These are phyloP conservation scores for Elaeis oleifera DNA, from an alignment of 202 grass and related monocot species.

Conservation along the genomic window DNA sequence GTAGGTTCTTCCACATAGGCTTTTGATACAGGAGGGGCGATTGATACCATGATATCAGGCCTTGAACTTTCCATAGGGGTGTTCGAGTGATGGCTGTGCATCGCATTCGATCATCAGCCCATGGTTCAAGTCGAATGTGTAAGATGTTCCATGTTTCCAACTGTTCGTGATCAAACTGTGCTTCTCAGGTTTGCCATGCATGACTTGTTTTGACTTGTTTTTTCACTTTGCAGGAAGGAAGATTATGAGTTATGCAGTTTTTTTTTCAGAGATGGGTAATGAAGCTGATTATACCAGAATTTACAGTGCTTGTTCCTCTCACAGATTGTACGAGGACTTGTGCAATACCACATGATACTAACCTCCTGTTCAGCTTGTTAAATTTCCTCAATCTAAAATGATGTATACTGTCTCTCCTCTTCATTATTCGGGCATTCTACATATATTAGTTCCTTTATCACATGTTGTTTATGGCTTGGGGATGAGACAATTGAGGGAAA, in stretches of 20 bases:
- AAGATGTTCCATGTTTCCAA: not conserved
- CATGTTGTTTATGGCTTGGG: slow-evolving; percentile 3
- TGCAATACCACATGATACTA: not conserved
- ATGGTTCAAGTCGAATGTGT: not conserved
- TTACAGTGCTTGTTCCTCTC: slow-evolving; percentile 24
- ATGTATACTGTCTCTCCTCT: slow-evolving; percentile 7
- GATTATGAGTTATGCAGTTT: slow-evolving; percentile 64
- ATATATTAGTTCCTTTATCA: not conserved
- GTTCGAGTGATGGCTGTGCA: not conserved
- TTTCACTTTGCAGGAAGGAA: slow-evolving; percentile 42
- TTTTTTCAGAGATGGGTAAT: slow-evolving; percentile 39
- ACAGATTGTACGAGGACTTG: not conserved
- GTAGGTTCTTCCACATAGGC: not conserved
- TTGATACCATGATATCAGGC: not conserved
- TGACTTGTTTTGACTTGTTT: too few species aligned
- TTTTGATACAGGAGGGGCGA: not conserved
- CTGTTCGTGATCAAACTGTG: too few species aligned
- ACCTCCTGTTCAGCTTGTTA: not conserved
- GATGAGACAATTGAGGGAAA: slow-evolving; percentile 18
- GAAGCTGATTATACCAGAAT: too few species aligned
- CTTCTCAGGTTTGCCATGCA: too few species aligned
- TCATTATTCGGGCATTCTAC: slow-evolving; percentile 20
- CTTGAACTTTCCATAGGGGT: slow-evolving; percentile 33
- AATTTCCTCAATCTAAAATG: not conserved
- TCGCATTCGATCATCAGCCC: not conserved